Evolutionary conservation across 495 filamentous ascomycete species (phyloP).

Genomic region (Hyaloscypha variabilis): DNA sequence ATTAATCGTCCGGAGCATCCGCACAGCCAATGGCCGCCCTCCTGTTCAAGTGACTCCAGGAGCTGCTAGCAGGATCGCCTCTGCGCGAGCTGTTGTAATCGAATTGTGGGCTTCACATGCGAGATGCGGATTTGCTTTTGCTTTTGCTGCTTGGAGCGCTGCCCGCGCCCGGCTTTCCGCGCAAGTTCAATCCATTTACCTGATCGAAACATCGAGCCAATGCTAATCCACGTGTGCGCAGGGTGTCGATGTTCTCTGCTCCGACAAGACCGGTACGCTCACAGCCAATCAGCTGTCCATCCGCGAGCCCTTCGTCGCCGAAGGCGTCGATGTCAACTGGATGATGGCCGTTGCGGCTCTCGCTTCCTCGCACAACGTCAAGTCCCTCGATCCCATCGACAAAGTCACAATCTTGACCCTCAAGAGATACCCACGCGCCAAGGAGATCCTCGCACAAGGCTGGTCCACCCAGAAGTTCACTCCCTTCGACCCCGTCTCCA

Average conservation of each 20-base stretch:
- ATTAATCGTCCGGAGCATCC: neutral
- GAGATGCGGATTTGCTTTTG: neutral
- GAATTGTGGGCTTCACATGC: neutral
- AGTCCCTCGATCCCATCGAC: conserved; percentile 77
- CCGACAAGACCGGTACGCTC: conserved; percentile 70
- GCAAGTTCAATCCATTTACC: neutral
- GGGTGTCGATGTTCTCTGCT: conserved; percentile 77
- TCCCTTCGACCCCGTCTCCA: conserved; percentile 78
- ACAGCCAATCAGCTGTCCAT: conserved; percentile 77
- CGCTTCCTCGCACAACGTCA: conserved; percentile 76
- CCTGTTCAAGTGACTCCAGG: neutral
- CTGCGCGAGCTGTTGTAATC: neutral
- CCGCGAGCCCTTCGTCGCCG: conserved; percentile 73
- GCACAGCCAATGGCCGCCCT: neutral
- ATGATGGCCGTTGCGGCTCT: conserved; percentile 79
- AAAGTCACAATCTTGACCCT: conserved; percentile 76
- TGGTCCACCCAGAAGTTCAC: conserved; percentile 78
- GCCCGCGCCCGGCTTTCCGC: neutral
- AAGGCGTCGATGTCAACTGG: conserved; percentile 78
- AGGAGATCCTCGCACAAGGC: conserved; percentile 61
- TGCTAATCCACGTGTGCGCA: conserved; percentile 16
- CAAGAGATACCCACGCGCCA: conserved; percentile 68
- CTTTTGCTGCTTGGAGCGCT: neutral
- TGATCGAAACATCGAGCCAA: neutral
- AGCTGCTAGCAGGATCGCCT: neutral